A percentile compares a stretch with the other conserved stretches of the same genome.
Conservation (phyloP, 148 eudicot genomes). For the Vaccinium corymbosum region DNA sequence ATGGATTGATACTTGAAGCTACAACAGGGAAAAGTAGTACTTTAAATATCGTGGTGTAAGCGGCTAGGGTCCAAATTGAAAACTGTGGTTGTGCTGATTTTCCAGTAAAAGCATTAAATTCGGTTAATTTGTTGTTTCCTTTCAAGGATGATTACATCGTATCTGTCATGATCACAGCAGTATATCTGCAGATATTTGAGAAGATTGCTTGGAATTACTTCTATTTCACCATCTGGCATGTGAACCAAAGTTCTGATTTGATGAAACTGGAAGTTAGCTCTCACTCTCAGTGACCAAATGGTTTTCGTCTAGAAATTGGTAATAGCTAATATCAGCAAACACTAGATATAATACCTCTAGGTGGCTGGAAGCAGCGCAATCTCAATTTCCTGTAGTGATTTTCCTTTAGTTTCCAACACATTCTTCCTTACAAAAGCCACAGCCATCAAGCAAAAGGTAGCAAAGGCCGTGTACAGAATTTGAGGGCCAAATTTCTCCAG, state of each 20-base stretch:
- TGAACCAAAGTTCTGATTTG: not conserved
- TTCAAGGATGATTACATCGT: not conserved
- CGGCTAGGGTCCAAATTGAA: conserved; percentile 5
- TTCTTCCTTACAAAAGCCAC: conserved; percentile 76
- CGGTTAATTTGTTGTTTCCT: not conserved
- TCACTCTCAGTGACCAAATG: not conserved
- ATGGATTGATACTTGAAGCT: not conserved
- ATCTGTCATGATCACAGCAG: not conserved
- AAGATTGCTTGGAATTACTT: not conserved
- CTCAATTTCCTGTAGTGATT: conserved; percentile 94
- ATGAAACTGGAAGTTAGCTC: not conserved
- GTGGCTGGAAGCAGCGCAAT: conserved; percentile 74
- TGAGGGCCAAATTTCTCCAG: conserved; percentile 77
- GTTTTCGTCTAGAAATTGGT: not conserved
- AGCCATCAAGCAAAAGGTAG: conserved; percentile 74
- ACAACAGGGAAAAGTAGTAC: not conserved
- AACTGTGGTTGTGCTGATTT: not conserved
- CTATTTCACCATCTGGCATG: not conserved
- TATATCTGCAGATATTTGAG: not conserved
- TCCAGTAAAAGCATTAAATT: not conserved
- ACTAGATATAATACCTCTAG: conserved; percentile 32
- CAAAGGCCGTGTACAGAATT: conserved; percentile 68
- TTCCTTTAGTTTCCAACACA: conserved; percentile 94
- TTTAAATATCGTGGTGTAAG: not conserved
- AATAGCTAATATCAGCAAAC: not conserved